Base-by-base conservation (phyloP, 148 eudicot genomes). In the Rhododendron ovatum region DNA sequence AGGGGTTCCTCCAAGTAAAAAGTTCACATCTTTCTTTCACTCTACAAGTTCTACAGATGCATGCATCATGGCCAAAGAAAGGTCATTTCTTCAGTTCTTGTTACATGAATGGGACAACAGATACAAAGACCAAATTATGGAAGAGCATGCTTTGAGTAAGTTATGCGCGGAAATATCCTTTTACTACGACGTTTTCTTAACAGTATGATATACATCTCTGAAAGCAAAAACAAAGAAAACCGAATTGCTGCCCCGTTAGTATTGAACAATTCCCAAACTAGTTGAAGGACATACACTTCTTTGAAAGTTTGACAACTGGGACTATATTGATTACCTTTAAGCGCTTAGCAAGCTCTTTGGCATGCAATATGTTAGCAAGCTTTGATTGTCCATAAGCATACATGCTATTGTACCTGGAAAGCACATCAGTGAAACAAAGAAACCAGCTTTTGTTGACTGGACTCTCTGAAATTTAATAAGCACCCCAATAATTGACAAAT, bases 351-450 rank as follows among this genome's bases (percentile, higher is more conserved):
- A 94, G 97, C 91, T 95, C 98, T 35, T 91, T 90, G 17, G 95
- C 94, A 83, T 94, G 63, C 24, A 96, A 89, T 87, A 95, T 91
- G 86, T 94, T 96, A 18, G 95, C 95, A 45, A 96, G 95, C 90
- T 96, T 96, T 73, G 98, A 96, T 89, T 93, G 98, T 50, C 98
- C 98, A 86, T 95, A 96, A 57, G 98, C 98, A 84, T 84, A 88
- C 26, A 90, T 18, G 76, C 88, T 90, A 81, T 80, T 90, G 89
- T 89, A 96, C 83, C 98, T 96, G 94, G 80, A 91, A 84, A 86
- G 80, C 82, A 81, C n/a, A 85, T 41, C 17, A 82, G 18, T 33
- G 39, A 63, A 83, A 63, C 4, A 30, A 57, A 24, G 28, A 24
- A 63, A 57, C 24, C 63, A 57, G 18, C 24, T 18, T 17, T 57